Evolutionary conservation across 768 basidiomycete species (phyloP), one percentile per base, ranked within the genome.

Genomic region (Paxillus ammoniavirescens): DNA sequence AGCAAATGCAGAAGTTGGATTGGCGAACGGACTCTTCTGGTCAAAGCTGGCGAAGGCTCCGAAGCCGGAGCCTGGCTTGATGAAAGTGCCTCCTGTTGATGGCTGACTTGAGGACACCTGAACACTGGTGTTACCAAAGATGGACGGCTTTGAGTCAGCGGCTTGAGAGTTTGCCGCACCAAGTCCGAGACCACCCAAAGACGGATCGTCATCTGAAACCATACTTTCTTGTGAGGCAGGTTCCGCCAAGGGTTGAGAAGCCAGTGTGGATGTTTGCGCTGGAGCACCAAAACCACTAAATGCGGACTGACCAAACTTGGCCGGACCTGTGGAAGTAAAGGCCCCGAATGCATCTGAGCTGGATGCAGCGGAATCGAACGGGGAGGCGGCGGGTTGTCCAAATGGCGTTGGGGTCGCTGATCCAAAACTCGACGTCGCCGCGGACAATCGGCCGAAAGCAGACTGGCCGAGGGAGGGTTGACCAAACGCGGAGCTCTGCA

Each of bases 51-150:
- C 41, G 13, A 71, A 66, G 4, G 65, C 68, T 18, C 69, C 75
- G 53, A 74, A 75, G 4, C 67, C 75, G 14, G 63, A 59, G 2
- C 69, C 69, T 2, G 69, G 71, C 54, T 70, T 76, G 30, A 73
- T 65, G 8, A 67, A 30, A 42, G 57, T 49, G 36, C 45, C 48
- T 4, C 57, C 61, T 8, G 57, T 51, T n/a, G 65, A 53, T 23
- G 58, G 58, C 50, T 56, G 57, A 28, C 23, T 18, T 3, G 58
- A 55, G 28, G 60, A 35, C 10, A 42, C 45, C n/a, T 58, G 45
- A 7, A 42, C 23, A 48, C 49, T 49, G 51, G 61, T 0, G 23
- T 65, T 64, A 17, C 73, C 72, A 42, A 74, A 74, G 49, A 73
- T 72, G 18, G 70, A 67, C 9, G 58, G 62, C 41, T 56, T 65